Evolutionary conservation across 352 stramenopile genomes (phyloP).

Genomic region (Phytophthora ramorum): DNA sequence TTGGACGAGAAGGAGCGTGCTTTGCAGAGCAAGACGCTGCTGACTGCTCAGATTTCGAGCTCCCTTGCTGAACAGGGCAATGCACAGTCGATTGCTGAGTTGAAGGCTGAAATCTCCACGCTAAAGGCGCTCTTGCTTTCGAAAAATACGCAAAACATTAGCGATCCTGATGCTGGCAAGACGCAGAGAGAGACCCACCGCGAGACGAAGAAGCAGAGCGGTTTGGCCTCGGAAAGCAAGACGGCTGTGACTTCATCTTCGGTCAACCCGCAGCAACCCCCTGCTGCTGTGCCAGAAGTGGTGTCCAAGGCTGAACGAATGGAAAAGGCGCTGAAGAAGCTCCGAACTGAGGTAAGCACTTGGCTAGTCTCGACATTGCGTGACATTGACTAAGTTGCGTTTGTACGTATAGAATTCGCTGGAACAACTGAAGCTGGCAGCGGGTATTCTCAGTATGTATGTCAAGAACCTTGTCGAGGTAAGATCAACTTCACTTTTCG

Average conservation of each 20-base stretch:
- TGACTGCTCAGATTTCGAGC: conserved; percentile 53
- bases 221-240: conserved; percentile 9
- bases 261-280: conserved; percentile 10
- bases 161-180: neutral
- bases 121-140: conserved; percentile 64
- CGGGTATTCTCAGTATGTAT: conserved; percentile 86
- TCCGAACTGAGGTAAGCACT: conserved; percentile 57
- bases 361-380: neutral
- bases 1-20: conserved; percentile 69
- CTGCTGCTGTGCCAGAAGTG: conserved; percentile 18
- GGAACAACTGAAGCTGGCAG: conserved; percentile 72
- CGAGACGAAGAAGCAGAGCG: conserved; percentile 14
- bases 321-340: conserved; percentile 52
- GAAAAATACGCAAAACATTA: conserved; percentile 26
- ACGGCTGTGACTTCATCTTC: neutral
- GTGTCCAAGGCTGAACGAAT: conserved; percentile 50
- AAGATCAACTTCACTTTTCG: conserved; percentile 5
- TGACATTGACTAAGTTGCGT: conserved; percentile 3
- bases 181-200: conserved; percentile 5
- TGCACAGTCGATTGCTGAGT: conserved; percentile 65
- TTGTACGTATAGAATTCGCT: conserved; percentile 59
- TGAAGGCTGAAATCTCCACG: conserved; percentile 74
- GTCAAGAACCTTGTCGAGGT: conserved; percentile 88
- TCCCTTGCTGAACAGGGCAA: conserved; percentile 61
- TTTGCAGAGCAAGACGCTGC: conserved; percentile 47